A percentile compares a stretch with the other conserved stretches of the same genome.
phyloP scores from a whole-genome alignment of 441 rosid genomes.

The Pelargonium cotyledonis region DNA sequence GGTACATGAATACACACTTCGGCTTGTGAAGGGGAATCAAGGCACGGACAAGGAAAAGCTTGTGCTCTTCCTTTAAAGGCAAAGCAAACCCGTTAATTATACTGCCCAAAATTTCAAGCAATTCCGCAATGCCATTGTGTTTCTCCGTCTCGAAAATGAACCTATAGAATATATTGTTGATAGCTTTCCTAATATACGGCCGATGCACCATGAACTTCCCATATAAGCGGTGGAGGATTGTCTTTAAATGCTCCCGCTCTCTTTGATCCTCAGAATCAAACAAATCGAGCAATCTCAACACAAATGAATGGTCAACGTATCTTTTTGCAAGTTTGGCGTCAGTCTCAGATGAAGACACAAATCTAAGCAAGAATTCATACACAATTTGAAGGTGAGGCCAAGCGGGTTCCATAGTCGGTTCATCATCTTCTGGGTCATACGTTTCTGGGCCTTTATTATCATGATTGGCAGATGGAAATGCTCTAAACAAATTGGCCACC shows the following conservation, averaged over 20 bases:
- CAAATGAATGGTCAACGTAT: constrained; percentile 74
- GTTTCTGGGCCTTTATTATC: constrained; percentile 44
- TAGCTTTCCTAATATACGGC: constrained; percentile 76
- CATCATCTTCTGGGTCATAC: constrained; percentile 71
- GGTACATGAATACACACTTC: constrained; percentile 60
- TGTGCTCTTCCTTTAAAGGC: constrained; percentile 89
- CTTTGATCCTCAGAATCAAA: constrained; percentile 82
- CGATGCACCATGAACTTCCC: constrained; percentile 18
- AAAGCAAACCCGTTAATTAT: constrained; percentile 42
- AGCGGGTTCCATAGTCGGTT: constrained; percentile 45
- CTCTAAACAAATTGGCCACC: constrained; percentile 57
- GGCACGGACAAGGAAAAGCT: constrained; percentile 64
- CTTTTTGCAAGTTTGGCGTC: constrained; percentile 82
- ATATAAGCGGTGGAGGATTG: constrained; percentile 38
- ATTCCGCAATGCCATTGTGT: constrained; percentile 15
- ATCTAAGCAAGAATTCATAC: constrained; percentile 54
- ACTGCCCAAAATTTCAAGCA: constrained; percentile 15
- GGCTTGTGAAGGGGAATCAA: constrained; percentile 91
- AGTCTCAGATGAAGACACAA: constrained; percentile 68
- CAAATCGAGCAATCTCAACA: constrained; percentile 65
- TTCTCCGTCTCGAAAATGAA: constrained; percentile 40
- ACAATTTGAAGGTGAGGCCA: constrained; percentile 17
- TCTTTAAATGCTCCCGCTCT: constrained; percentile 81
- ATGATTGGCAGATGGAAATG: constrained; percentile 47
- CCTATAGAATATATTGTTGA: constrained; percentile 63